Percentiles rank a stretch among this genome's conserved stretches.
These are phyloP conservation scores for Aspergillus sclerotialis DNA, from an alignment of 2,329 filamentous ascomycete species.

Conservation along the genomic window DNA sequence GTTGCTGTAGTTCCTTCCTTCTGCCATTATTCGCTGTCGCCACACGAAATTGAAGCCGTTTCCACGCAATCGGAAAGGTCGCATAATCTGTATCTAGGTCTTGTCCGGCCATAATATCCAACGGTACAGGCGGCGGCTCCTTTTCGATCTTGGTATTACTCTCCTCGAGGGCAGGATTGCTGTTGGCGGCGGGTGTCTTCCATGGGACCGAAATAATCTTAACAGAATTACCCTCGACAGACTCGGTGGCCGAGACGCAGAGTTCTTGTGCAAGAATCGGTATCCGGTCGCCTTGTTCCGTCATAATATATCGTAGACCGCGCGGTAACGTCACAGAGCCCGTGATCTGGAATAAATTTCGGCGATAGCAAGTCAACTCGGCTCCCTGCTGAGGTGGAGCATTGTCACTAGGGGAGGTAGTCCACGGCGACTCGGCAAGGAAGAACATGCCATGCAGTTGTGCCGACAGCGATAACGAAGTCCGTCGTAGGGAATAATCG, in stretches of 20 bases:
- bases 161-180: conserved; percentile 42
- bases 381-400: conserved; percentile 46
- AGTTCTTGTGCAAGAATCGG: conserved; percentile 78
- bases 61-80: conserved; percentile 90
- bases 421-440: conserved; percentile 58
- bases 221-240: conserved; percentile 83
- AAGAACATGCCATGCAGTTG: conserved; percentile 66
- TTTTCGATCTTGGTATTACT: conserved; percentile 61
- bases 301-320: conserved; percentile 70
- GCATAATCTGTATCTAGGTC: conserved; percentile 76
- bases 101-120: conserved; percentile 59
- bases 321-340: conserved; percentile 77
- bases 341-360: conserved; percentile 93
- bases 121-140: conserved; percentile 74
- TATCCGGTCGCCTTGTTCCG: conserved; percentile 75
- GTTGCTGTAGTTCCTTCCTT: conserved; percentile 89
- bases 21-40: conserved; percentile 95
- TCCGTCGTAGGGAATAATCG: conserved; percentile 52
- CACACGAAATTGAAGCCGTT: conserved; percentile 85
- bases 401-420: conserved; percentile 48
- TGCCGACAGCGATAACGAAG: conserved; percentile 51
- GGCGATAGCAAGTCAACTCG: conserved; percentile 90
- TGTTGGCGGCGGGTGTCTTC: conserved; percentile 82
- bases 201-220: conserved; percentile 95
- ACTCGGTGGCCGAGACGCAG: conserved; percentile 86